Base-by-base conservation (phyloP, 2,329 filamentous ascomycete species). In the Diplodia intermedia region DNA sequence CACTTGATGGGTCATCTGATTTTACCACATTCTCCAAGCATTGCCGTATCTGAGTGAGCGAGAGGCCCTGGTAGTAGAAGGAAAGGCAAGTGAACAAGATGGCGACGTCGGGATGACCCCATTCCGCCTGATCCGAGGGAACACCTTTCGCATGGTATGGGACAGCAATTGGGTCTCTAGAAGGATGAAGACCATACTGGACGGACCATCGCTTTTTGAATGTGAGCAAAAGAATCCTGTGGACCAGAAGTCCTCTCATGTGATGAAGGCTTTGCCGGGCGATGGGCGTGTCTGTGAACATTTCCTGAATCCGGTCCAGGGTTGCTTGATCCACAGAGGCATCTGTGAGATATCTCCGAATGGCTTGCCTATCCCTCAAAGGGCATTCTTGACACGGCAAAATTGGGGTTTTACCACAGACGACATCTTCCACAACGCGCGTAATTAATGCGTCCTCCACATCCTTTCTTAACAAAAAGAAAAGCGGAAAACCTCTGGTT, bases 121-220 rank as follows among this genome's bases (percentile, higher is more conserved):
- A 93, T 73, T 93, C 90, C 0, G 89, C 85, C 7, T 86, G 83
- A 1, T 77, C 76, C 33, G 77, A 91, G 52, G 85, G 80, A 1
- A 91, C 65, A 11, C 68, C 68, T 11, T 69, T 69, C 1, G 65
- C 0, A 78, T 52, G 69, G 63, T 84, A 91, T 0, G 89, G 90
- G 0, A 92, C 90, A 0, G 90, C 89, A 5, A 91, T 84, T 0
- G 87, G 87, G 50, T 84, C 80, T 15, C 90, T 82, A 0, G 69
- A 55, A 0, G 85, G 74, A 67, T 80, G 75, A 0, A 82, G 70
- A 0, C 82, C 81, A 70, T 82, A 93, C 53, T 88, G 82, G 0
- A 93, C 89, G 33, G 89, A 88, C 86, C 86, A 91, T 4, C 87
- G 79, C 73, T 90, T 91, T 62, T 86, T 85, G 0, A 91, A 73